phyloP scores from a whole-genome alignment of 108 stramenopile species.

The Aurantiochytrium sp. region DNA sequence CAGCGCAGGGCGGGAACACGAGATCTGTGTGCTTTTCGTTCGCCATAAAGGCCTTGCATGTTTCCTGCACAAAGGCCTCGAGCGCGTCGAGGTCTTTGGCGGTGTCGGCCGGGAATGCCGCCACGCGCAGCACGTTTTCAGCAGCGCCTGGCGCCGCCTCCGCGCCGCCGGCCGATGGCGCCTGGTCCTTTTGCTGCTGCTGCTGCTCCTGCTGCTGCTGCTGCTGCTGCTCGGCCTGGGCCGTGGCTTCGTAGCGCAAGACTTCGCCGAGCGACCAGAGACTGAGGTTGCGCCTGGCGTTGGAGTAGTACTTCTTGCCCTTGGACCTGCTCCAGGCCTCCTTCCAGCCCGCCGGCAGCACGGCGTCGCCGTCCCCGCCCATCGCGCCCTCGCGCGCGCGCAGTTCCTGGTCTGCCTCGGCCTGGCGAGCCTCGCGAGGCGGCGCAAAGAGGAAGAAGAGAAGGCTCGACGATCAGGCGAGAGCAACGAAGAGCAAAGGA shows the following conservation, averaged over 20 bases:
- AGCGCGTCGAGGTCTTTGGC: background rate
- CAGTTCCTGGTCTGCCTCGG: too few relatives aligned
- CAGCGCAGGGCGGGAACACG: background rate
- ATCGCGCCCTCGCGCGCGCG: background rate
- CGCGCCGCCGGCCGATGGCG: background rate
- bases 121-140: background rate
- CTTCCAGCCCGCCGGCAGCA: background rate
- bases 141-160: background rate
- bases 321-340: background rate
- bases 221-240: background rate
- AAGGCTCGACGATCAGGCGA: background rate
- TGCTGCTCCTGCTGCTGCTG: background rate
- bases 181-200: background rate
- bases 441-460: background rate
- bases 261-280: background rate
- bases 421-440: too few relatives aligned
- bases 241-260: background rate
- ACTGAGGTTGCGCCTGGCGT: background rate
- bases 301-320: background rate
- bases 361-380: background rate
- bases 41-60: background rate
- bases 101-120: background rate
- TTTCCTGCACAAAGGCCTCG: background rate
- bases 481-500: too few relatives aligned
- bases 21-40: background rate